Percentiles rank a stretch among this genome's conserved stretches.
Evolutionary conservation across 495 filamentous ascomycete species (phyloP).

Genomic region (Cladorrhinum samala): DNA sequence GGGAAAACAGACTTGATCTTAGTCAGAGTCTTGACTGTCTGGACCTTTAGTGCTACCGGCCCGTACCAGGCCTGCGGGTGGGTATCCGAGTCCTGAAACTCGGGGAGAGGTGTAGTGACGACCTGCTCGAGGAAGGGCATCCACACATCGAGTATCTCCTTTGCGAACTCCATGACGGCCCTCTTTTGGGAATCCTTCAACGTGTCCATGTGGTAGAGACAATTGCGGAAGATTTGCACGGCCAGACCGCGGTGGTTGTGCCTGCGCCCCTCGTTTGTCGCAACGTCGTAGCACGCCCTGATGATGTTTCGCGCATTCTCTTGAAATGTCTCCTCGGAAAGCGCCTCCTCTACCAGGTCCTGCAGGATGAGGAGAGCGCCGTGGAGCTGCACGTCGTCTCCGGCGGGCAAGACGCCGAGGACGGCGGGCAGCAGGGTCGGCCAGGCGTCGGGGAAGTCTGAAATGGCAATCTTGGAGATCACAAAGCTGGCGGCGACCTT

Average conservation of each 20-base stretch:
- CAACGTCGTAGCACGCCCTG: constrained; percentile 72
- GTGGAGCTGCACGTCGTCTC: constrained; percentile 71
- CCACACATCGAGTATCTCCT: constrained; percentile 76
- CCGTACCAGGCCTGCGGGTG: constrained; percentile 60
- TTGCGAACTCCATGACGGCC: constrained; percentile 81
- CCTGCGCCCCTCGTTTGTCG: constrained; percentile 66
- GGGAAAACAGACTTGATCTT: constrained; percentile 83
- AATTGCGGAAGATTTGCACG: constrained; percentile 79
- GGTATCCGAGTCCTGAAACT: constrained; percentile 30
- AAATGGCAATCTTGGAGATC: constrained; percentile 91
- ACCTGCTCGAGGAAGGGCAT: constrained; percentile 75
- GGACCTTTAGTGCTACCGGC: constrained; percentile 77
- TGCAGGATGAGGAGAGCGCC: constrained; percentile 81
- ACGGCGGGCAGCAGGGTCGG: constrained; percentile 74
- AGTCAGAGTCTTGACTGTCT: constrained; percentile 87
- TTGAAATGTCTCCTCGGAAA: constrained; percentile 94
- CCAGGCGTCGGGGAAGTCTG: constrained; percentile 94
- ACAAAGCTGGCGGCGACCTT: constrained; percentile 79
- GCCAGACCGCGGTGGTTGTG: constrained; percentile 72
- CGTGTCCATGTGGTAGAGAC: constrained; percentile 92
- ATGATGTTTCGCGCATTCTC: constrained; percentile 76
- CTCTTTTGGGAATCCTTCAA: constrained; percentile 84
- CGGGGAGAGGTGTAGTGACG: constrained; percentile 65
- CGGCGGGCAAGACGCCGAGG: constrained; percentile 66
- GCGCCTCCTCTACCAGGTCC: constrained; percentile 85